These are phyloP conservation scores for Croton laevigatus DNA, from an alignment of 441 rosid genomes.

Conservation along the genomic window DNA sequence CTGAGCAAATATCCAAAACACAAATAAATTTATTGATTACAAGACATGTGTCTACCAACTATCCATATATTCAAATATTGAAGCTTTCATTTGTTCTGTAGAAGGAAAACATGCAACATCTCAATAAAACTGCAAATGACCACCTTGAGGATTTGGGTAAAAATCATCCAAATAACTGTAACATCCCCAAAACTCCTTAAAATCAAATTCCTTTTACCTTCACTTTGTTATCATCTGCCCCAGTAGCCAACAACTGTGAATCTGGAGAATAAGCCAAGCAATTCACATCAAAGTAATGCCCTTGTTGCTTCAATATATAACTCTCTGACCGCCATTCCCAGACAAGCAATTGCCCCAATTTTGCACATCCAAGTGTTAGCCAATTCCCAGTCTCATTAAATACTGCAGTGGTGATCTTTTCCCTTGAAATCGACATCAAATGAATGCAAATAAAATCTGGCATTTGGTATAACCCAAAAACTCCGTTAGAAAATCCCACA, in stretches of 20 bases:
- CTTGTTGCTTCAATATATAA: constrained; percentile 95
- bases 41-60: background rate
- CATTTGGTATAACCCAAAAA: constrained; percentile 93
- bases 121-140: background rate
- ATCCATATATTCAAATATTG: background rate
- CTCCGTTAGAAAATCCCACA: constrained; percentile 87
- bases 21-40: constrained; percentile 1
- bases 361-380: constrained; percentile 93
- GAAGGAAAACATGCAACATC: background rate
- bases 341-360: constrained; percentile 85
- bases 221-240: constrained; percentile 98
- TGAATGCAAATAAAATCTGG: constrained; percentile 93
- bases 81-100: background rate
- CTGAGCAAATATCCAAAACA: background rate
- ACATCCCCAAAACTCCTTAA: background rate
- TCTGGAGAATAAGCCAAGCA: constrained; percentile 91
- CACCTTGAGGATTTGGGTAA: background rate
- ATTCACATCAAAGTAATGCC: constrained; percentile 92
- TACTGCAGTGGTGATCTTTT: constrained; percentile 81
- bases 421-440: constrained; percentile 77
- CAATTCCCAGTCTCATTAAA: constrained; percentile 93
- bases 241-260: constrained; percentile 94
- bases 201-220: constrained; percentile 46
- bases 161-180: background rate
- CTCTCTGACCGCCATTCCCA: constrained; percentile 99